Evolutionary conservation across 2,329 filamentous ascomycete species (phyloP), one percentile per base, ranked within the genome.

Genomic region (Aspergillus pseudoviridinutans): DNA sequence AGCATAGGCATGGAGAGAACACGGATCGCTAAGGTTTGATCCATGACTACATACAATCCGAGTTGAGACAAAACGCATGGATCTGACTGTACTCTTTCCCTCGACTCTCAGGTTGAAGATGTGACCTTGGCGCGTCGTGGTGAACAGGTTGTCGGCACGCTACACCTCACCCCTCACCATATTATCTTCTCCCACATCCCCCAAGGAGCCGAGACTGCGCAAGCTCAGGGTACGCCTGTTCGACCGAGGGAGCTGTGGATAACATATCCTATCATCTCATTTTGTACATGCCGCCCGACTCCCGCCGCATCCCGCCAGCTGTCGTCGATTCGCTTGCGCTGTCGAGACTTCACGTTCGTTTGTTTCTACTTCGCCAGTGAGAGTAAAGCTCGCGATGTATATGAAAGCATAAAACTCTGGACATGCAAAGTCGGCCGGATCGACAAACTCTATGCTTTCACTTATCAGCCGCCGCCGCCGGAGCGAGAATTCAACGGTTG

Each of bases 311-410:
- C 89, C 57, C 84, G 86, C 52, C 84, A 91, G 60, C 83, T 86
- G 32, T 91, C 92, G 5, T 90, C 90, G 3, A 91, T 99, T 69
- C 88, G 93, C 53, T 79, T 99, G 60, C 87, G 92, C 54, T 92
- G 92, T 71, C 89, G 93, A 57, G 94, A 99, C 79, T 97, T 99
- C 73, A 93, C 86, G 51, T 96, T 92, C 74, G 87, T 96, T 60
- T 92, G 90, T 60, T 92, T 99, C 76, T 92, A 92, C 75, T 96
- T 99, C 71, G 71, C 79, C 22, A 85, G 88, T 56, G 88, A 92
- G 67, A 82, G 82, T 54, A 81, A 86, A 63, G 93, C 91, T 8
- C 86, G 89, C 57, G 90, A 96, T 63, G 89, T 90, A 1, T 99
- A 92, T 73, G 92, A 97, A 57, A 92, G 87, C 60, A 90, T 99